Conservation (phyloP, 495 filamentous ascomycete genomes). For the Cercophora newfieldiana region DNA sequence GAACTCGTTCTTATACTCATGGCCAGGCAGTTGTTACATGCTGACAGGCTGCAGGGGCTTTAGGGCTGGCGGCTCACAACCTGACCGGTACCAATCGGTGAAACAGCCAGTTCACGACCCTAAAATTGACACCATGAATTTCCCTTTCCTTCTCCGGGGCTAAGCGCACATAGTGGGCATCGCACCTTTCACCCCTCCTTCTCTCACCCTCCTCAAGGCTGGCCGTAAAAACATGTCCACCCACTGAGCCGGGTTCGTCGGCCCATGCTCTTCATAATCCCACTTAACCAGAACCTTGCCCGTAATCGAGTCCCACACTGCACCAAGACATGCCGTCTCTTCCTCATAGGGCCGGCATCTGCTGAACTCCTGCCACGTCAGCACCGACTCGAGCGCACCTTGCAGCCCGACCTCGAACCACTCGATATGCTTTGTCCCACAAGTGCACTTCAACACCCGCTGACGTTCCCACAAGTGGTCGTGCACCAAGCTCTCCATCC, state of each 20-base stretch:
- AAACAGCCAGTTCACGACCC: too few species aligned
- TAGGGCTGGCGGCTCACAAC: not conserved
- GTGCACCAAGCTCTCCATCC: constrained; percentile 5
- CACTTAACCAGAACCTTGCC: constrained; percentile 1
- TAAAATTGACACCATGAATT: too few species aligned
- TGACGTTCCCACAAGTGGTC: constrained; percentile 3
- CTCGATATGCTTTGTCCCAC: not conserved
- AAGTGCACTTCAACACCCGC: not conserved
- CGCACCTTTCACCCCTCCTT: too few species aligned
- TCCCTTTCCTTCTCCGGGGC: too few species aligned
- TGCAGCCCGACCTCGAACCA: not conserved
- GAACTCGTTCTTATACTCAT: not conserved
- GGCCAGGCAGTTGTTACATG: not conserved
- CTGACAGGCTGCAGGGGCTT: not conserved
- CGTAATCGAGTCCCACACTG: constrained; percentile 1
- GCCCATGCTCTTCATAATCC: not conserved
- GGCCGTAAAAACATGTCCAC: constrained; percentile 1
- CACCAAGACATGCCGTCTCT: constrained; percentile 4
- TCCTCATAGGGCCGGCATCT: not conserved
- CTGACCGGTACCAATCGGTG: not conserved
- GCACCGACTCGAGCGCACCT: not conserved
- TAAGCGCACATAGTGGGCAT: too few species aligned
- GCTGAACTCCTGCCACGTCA: constrained; percentile 2
- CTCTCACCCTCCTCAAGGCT: constrained; percentile 1
- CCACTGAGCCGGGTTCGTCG: not conserved